A percentile compares a stretch with the other conserved stretches of the same genome.
Conservation (phyloP, 2,329 filamentous ascomycete species). For the Ceratocystis albifundus region DNA sequence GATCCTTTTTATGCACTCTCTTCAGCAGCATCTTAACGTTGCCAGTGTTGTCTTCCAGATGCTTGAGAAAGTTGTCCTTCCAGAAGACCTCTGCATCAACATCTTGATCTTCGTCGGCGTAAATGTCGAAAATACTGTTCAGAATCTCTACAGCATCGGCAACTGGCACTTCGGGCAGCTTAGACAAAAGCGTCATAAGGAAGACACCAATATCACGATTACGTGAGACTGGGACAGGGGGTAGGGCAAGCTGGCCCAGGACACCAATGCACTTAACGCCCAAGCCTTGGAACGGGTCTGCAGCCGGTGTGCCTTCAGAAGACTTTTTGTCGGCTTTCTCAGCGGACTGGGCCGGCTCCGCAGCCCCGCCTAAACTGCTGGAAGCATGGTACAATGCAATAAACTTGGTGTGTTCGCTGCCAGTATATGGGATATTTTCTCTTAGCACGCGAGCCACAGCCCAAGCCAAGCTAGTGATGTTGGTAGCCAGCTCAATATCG, state of each 20-base stretch:
- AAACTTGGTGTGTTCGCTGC: slow-evolving; percentile 50
- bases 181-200: slow-evolving; percentile 44
- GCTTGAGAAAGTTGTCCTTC: slow-evolving; percentile 47
- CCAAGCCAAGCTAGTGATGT: slow-evolving; percentile 55
- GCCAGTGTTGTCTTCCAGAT: slow-evolving; percentile 44
- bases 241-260: slow-evolving; percentile 49
- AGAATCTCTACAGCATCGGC: slow-evolving; percentile 53
- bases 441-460: slow-evolving; percentile 46
- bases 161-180: slow-evolving; percentile 41
- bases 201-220: slow-evolving; percentile 56
- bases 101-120: slow-evolving; percentile 47
- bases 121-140: slow-evolving; percentile 57
- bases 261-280: slow-evolving; percentile 57
- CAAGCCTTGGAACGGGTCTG: slow-evolving; percentile 50
- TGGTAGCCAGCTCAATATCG: slow-evolving; percentile 49
- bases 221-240: slow-evolving; percentile 40
- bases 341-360: slow-evolving; percentile 30
- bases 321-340: slow-evolving; percentile 24
- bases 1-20: slow-evolving; percentile 46
- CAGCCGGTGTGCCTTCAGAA: slow-evolving; percentile 25
- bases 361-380: neutral
- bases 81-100: slow-evolving; percentile 55
- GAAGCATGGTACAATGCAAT: slow-evolving; percentile 51
- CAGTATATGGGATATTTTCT: slow-evolving; percentile 22
- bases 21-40: slow-evolving; percentile 47